phyloP scores from a whole-genome alignment of 331 rosid genomes.

The Cydonia oblonga region DNA sequence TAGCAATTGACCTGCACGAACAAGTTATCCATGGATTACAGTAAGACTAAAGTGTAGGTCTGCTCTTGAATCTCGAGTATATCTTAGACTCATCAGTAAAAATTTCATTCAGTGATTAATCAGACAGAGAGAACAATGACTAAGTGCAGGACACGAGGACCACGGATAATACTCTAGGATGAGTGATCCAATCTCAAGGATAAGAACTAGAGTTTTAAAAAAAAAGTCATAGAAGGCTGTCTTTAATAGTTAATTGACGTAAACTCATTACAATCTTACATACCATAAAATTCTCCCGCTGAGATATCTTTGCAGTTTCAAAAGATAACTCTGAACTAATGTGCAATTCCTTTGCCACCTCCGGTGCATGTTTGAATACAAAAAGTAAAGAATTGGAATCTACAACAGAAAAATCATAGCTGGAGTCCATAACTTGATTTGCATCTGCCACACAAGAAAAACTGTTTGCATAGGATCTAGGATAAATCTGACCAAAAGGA shows the following conservation, averaged over 20 bases:
- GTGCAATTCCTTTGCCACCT: constrained; percentile 68
- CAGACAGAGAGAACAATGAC: background rate
- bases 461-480: background rate
- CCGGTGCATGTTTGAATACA: constrained; percentile 73
- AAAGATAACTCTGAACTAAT: constrained; percentile 49
- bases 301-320: constrained; percentile 44
- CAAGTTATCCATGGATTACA: background rate
- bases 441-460: constrained; percentile 46
- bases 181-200: background rate
- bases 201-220: background rate
- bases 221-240: background rate
- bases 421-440: constrained; percentile 57
- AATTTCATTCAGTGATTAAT: background rate
- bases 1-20: background rate
- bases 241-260: background rate
- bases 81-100: background rate
- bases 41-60: background rate
- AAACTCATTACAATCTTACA: constrained; percentile 18
- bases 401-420: constrained; percentile 71
- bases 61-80: background rate
- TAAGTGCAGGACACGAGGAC: background rate
- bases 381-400: constrained; percentile 90
- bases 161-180: background rate
- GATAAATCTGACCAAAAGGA: background rate
- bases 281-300: constrained; percentile 71